Percentiles rank a stretch among this genome's conserved stretches.
Conservation (phyloP, 768 basidiomycete genomes). For the Lentinula aciculospora region DNA sequence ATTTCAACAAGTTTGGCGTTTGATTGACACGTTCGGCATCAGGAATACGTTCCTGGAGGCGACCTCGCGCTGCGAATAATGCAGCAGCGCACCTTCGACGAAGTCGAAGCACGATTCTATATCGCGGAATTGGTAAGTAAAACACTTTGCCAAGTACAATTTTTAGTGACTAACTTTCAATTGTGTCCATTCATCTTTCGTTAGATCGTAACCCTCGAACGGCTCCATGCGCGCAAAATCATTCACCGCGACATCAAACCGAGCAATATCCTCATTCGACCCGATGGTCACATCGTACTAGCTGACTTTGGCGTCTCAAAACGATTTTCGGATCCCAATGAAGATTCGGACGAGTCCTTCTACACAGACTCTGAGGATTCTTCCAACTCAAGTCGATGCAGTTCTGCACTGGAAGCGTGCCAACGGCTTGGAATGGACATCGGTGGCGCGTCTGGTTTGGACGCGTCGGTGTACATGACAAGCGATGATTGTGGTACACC, state of each 20-base stretch:
- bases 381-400: conserved; percentile 2
- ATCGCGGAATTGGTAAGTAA: conserved; percentile 19
- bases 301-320: conserved; percentile 13
- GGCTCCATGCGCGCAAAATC: conserved; percentile 9
- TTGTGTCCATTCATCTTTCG: too few relatives aligned
- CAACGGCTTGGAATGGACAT: not conserved
- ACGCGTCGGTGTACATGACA: conserved; percentile 4
- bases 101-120: conserved; percentile 13
- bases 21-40: not conserved
- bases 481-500: conserved; percentile 16
- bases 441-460: not conserved
- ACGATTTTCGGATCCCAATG: not conserved
- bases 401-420: not conserved
- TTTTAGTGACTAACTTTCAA: not conserved
- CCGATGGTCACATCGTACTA: conserved; percentile 13
- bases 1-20: not conserved
- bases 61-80: conserved; percentile 11
- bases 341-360: not conserved
- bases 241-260: conserved; percentile 20
- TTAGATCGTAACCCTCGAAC: conserved; percentile 14
- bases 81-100: conserved; percentile 3
- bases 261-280: conserved; percentile 14
- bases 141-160: not conserved
- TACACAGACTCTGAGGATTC: conserved; percentile 3
- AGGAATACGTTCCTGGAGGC: conserved; percentile 19